These are phyloP conservation scores for Blastocystis sp. DNA, from an alignment of 352 stramenopile species.

Conservation along the genomic window DNA sequence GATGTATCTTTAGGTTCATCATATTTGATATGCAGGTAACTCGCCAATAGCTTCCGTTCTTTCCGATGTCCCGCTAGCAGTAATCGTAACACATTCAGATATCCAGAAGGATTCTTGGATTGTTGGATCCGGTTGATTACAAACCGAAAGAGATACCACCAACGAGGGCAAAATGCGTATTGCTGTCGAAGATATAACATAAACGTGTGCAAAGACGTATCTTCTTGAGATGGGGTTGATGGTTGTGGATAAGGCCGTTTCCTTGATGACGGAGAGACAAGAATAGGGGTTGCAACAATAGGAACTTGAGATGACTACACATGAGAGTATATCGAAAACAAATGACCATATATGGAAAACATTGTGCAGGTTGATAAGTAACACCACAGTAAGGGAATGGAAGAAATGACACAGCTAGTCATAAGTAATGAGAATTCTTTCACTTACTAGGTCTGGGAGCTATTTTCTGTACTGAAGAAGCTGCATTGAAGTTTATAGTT, in stretches of 20 bases:
- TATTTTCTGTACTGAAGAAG: background rate
- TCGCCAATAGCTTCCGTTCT: conserved; percentile 14
- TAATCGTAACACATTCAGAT: background rate
- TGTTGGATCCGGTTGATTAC: background rate
- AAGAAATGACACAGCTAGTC: background rate
- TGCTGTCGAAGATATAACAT: conserved; percentile 49
- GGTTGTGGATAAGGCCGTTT: background rate
- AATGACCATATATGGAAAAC: background rate
- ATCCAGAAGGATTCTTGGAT: background rate
- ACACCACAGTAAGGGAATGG: background rate
- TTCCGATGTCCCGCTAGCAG: conserved; percentile 18
- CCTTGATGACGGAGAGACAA: background rate
- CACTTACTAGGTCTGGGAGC: background rate
- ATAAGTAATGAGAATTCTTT: background rate
- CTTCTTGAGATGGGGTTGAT: background rate
- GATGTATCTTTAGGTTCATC: conserved; percentile 13
- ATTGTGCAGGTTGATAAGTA: background rate
- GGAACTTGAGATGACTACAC: background rate
- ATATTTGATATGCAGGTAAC: conserved; percentile 27
- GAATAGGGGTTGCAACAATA: background rate
- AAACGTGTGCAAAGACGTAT: conserved; percentile 22
- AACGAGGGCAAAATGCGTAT: conserved; percentile 48
- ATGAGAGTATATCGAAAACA: background rate
- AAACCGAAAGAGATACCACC: conserved; percentile 51
- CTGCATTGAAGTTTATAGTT: background rate